A percentile compares a stretch with the other conserved stretches of the same genome.
Conservation (phyloP, 139 green algal genomes). For the Picochlorum sp. region DNA sequence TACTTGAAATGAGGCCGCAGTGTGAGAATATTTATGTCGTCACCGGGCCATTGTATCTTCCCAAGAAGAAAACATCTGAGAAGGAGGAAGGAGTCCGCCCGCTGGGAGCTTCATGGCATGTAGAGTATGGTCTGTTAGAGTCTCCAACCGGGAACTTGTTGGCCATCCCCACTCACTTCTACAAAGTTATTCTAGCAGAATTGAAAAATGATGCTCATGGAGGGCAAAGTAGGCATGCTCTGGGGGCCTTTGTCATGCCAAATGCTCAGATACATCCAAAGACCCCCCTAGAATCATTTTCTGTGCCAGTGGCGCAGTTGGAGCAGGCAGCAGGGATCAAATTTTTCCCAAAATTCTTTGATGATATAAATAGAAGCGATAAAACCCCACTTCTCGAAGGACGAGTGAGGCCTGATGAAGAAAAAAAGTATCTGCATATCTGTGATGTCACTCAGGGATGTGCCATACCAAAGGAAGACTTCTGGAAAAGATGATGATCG, state of each 20-base stretch:
- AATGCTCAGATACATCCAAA: slow-evolving; percentile 62
- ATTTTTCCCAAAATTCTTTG: slow-evolving; percentile 58
- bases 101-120: slow-evolving; percentile 58
- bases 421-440: too few species aligned
- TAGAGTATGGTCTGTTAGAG: slow-evolving; percentile 28
- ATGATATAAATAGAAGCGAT: too few species aligned
- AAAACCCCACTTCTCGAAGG: too few species aligned
- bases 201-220: background rate
- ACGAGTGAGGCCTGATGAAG: too few species aligned
- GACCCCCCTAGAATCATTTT: slow-evolving; percentile 59
- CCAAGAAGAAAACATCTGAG: slow-evolving; percentile 11
- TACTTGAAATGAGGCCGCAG: slow-evolving; percentile 44
- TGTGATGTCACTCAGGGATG: too few species aligned
- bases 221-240: background rate
- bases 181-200: slow-evolving; percentile 57
- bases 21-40: slow-evolving; percentile 65
- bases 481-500: too few species aligned
- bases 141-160: slow-evolving; percentile 37
- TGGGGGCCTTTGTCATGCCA: slow-evolving; percentile 79
- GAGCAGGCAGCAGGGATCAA: slow-evolving; percentile 55
- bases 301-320: slow-evolving; percentile 62
- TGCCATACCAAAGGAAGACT: too few species aligned
- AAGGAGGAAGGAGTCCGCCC: slow-evolving; percentile 50
- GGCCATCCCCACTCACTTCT: slow-evolving; percentile 89
- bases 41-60: slow-evolving; percentile 78